Conservation (phyloP, 768 basidiomycete genomes). For the Kwoniella heveanensis region DNA sequence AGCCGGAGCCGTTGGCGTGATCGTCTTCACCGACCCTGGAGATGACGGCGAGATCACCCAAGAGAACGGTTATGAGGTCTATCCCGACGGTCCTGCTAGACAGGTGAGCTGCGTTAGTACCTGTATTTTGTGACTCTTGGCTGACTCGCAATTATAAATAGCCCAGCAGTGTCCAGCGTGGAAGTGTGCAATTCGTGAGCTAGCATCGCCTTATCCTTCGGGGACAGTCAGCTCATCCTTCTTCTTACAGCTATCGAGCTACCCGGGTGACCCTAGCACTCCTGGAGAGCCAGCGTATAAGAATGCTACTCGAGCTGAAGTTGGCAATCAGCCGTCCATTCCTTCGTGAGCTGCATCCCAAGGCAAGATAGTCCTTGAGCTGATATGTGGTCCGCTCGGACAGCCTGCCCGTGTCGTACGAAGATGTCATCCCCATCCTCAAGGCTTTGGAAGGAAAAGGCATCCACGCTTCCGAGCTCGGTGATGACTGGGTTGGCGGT, state of each 20-base stretch:
- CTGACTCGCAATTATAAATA: slow-evolving; percentile 9
- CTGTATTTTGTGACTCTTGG: slow-evolving; percentile 57
- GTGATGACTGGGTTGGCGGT: slow-evolving; percentile 54
- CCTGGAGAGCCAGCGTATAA: slow-evolving; percentile 85
- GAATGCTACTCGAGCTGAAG: slow-evolving; percentile 67
- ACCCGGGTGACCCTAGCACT: slow-evolving; percentile 68
- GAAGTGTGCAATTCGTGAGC: slow-evolving; percentile 71
- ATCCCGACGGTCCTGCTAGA: slow-evolving; percentile 84
- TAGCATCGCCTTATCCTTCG: background rate
- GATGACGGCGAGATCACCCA: slow-evolving; percentile 79
- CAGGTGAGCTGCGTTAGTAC: slow-evolving; percentile 56
- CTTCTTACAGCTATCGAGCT: slow-evolving; percentile 52
- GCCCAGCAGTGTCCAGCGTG: slow-evolving; percentile 67
- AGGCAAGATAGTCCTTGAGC: no score
- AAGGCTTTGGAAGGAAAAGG: slow-evolving; percentile 61
- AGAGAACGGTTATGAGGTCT: slow-evolving; percentile 72
- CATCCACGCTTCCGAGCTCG: slow-evolving; percentile 43
- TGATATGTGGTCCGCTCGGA: no score
- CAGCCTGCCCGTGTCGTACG: slow-evolving; percentile 87
- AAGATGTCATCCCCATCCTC: slow-evolving; percentile 72
- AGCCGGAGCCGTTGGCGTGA: slow-evolving; percentile 67
- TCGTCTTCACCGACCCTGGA: slow-evolving; percentile 83
- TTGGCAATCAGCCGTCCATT: slow-evolving; percentile 55
- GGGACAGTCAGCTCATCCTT: background rate
- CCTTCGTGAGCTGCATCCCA: slow-evolving; percentile 57